Evolutionary conservation across 2,329 filamentous ascomycete genomes (phyloP), one percentile per base, ranked within the genome.

Genomic region (Pseudogymnoascus sp.): DNA sequence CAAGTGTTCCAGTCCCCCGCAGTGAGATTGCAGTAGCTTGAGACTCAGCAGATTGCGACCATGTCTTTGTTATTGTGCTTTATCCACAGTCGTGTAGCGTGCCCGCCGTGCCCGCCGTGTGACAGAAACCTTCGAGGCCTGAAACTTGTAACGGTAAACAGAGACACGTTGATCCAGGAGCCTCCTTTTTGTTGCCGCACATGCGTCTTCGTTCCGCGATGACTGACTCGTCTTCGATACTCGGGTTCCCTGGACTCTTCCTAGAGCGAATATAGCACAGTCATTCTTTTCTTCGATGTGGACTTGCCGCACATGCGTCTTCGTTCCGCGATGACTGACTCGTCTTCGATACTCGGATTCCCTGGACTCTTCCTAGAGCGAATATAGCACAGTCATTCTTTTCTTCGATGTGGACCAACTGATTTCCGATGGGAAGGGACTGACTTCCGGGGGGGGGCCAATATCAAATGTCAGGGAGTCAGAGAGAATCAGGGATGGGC

Each of bases 31-130:
- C 45, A 29, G 26, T 55, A 55, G 26, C 45, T 31, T 33, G 45
- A 55, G 45, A 55, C 45, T 55, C 26, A 55, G 45, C 45, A 55
- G 26, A 55, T 55, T 55, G 45, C 45, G 26, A 55, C 10, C 45
- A 55, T 55, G n/a, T 55, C 45, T 55, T 55, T 55, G 45, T 55
- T 55, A 55, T 55, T 55, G 45, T 55, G 45, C 45, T 55, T 55
- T 55, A 55, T 55, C 45, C 33, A 55, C 45, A 55, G 29, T 55
- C n/a, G 45, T 55, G 45, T 33, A 55, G 45, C 45, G 26, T 55
- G 45, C 45, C 45, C 45, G 45, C 26, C 26, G 26, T 55, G 45
- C 45, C 45, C 45, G 45, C 45, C 45, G 45, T 55, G 45, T 19
- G 26, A 33, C 26, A n/a, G 45, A 33, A 55, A 55, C 45, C 29